Percentiles rank a stretch among this genome's conserved stretches.
phyloP scores from a whole-genome alignment of 148 eudicot genomes.

The Rhododendron kiyosumense region DNA sequence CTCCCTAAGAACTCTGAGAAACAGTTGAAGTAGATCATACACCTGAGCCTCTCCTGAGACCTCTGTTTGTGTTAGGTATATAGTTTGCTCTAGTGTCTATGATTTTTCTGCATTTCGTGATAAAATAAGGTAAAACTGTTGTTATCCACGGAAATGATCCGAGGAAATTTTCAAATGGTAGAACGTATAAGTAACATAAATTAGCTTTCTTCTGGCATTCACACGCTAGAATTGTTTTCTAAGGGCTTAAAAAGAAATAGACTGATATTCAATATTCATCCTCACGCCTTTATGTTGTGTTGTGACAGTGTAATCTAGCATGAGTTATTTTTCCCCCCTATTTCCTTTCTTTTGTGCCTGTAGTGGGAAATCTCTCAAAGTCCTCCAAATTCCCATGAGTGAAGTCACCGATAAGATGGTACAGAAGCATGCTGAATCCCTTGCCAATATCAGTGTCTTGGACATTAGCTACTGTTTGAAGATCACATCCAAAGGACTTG shows the following conservation, averaged over 20 bases:
- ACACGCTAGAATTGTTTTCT: neutral
- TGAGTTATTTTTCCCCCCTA: neutral
- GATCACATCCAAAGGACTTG: slow-evolving; percentile 20
- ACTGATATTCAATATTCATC: neutral
- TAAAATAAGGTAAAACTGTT: neutral
- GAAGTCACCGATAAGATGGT: slow-evolving; percentile 22
- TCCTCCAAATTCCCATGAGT: slow-evolving; percentile 22
- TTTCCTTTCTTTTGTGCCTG: neutral
- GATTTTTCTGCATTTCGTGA: neutral
- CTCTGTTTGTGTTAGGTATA: neutral
- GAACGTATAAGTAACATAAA: neutral
- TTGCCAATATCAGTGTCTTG: slow-evolving; percentile 15
- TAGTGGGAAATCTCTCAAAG: slow-evolving; percentile 23
- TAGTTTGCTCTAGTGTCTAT: neutral
- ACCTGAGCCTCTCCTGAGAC: neutral
- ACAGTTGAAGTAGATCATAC: neutral
- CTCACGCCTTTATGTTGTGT: neutral
- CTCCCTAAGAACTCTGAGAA: neutral
- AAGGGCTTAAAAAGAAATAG: neutral
- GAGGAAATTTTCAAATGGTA: neutral
- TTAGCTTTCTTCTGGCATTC: neutral
- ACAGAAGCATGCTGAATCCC: slow-evolving; percentile 16
- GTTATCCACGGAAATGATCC: neutral
- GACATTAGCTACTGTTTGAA: slow-evolving; percentile 23
- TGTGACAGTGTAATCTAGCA: neutral